phyloP scores from a whole-genome alignment of 1,284 basidiomycete genomes.

The Rhodofomes roseus region DNA sequence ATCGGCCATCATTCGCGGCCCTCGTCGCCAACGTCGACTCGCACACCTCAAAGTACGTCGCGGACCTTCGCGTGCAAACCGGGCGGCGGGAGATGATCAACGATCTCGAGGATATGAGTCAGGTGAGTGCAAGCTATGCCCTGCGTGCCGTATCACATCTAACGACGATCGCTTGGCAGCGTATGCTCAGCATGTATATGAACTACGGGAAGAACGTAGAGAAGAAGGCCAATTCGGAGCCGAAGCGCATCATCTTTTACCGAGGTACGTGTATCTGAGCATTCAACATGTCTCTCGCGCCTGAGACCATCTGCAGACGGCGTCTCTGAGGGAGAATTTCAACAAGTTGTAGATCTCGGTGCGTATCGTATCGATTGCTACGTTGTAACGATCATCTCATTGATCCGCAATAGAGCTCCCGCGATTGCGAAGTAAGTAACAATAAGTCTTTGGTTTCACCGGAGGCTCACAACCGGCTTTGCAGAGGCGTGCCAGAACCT shows the following conservation, averaged over 20 bases:
- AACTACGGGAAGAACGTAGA: slow-evolving; percentile 50
- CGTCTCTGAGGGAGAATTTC: slow-evolving; percentile 77
- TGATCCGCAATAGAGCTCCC: slow-evolving; percentile 51
- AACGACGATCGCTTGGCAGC: slow-evolving; percentile 27
- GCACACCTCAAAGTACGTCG: slow-evolving; percentile 49
- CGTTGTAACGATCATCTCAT: no score
- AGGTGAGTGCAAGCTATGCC: slow-evolving; percentile 35
- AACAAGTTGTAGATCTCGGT: slow-evolving; percentile 62
- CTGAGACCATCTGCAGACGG: slow-evolving; percentile 46
- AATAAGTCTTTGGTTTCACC: background rate
- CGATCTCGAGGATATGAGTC: slow-evolving; percentile 59
- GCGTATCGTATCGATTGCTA: no score
- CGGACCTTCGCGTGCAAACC: slow-evolving; percentile 59
- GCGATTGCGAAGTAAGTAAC: slow-evolving; percentile 46
- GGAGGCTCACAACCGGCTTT: background rate
- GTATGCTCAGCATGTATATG: slow-evolving; percentile 52
- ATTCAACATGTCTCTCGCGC: background rate
- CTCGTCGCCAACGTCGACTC: slow-evolving; percentile 74
- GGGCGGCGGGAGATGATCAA: slow-evolving; percentile 73
- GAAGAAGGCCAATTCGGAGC: slow-evolving; percentile 44
- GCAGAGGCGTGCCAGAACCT: slow-evolving; percentile 53
- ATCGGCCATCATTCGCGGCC: slow-evolving; percentile 71
- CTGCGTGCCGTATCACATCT: background rate
- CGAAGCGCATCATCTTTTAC: slow-evolving; percentile 71
- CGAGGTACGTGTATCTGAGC: slow-evolving; percentile 54